Evolutionary conservation across 371 early-diverging fungal species (phyloP), one percentile per base, ranked within the genome.

Genomic region (Mortierella sp.): DNA sequence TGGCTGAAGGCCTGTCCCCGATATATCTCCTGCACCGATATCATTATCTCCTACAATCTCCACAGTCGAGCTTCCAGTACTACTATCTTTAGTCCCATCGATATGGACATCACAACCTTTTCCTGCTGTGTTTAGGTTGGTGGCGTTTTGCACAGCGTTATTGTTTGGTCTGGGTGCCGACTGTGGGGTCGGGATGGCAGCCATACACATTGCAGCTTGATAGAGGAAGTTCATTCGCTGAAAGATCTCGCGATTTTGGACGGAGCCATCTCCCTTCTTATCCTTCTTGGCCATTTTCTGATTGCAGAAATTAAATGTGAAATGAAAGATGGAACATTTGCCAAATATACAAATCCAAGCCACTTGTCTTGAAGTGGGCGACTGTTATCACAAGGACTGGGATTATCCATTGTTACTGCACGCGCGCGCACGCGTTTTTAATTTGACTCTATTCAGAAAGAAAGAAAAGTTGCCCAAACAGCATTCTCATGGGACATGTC

Each of bases 211-310:
- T 2, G 80, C 80, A 0, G 80, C 80, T n/a, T 79, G 80, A 68
- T 79, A 79, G 22, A 79, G 64, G 57, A 79, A 79, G 61, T 79
- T 79, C 80, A 79, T 79, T 42, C 80, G 74, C 34, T 73, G 70
- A 56, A 70, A 79, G 67, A 79, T 73, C 62, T 79, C 80, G 13
- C 74, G 70, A 35, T 79, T 79, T 26, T 61, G 66, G 23, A 79
- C 74, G 2, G 61, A 34, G 22, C 75, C 67, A 31, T 74, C 80
- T 12, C 62, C 66, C 49, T 74, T 79, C 68, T 79, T 79, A 61
- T 79, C 80, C 71, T 79, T 79, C 28, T 79, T 79, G 13, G 67
- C 80, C 80, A 79, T 79, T 57, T 29, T 31, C 49, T 15, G 28
- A 13, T 53, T 23, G 34, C 31, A 40, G 49, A 13, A 31, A 5